phyloP scores from a whole-genome alignment of 371 early-diverging fungal species.

The Coemansia sp. region DNA sequence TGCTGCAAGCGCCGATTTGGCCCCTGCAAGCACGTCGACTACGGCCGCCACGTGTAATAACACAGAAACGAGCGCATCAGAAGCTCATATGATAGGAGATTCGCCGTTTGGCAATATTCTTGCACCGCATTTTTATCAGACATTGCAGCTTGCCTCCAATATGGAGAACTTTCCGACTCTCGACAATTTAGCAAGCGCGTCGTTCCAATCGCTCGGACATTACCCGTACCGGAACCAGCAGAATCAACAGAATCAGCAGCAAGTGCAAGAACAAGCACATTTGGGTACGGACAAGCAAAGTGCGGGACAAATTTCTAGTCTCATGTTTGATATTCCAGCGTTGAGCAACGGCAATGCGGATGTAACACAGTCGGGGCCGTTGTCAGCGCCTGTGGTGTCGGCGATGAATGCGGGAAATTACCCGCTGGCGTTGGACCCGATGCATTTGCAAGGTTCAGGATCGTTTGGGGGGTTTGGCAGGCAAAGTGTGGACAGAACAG shows the following conservation, averaged over 20 bases:
- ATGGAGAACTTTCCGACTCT: constrained; percentile 42
- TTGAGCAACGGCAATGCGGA: constrained; percentile 18
- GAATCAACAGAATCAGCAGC: constrained; percentile 9
- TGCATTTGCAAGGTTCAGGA: constrained; percentile 1
- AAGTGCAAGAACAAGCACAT: neutral
- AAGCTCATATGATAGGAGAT: constrained; percentile 25
- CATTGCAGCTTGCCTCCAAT: constrained; percentile 21
- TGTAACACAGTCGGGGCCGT: neutral
- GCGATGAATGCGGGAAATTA: constrained; percentile 8
- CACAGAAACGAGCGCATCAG: constrained; percentile 1
- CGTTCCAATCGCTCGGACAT: neutral
- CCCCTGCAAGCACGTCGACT: constrained; percentile 37
- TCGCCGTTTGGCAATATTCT: constrained; percentile 15
- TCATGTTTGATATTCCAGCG: constrained; percentile 36
- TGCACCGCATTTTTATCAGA: constrained; percentile 19
- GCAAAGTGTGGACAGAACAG: neutral
- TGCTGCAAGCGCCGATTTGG: constrained; percentile 26
- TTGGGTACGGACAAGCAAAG: constrained; percentile 9
- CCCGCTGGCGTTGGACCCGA: constrained; percentile 20
- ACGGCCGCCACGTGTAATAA: constrained; percentile 15
- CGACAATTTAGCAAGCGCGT: constrained; percentile 23
- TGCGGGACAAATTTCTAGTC: constrained; percentile 4
- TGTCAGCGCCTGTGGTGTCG: constrained; percentile 9
- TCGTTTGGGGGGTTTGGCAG: constrained; percentile 5
- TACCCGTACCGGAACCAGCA: constrained; percentile 6